Conservation (phyloP, 1,284 basidiomycete genomes). For the Wolfiporia cocos region DNA sequence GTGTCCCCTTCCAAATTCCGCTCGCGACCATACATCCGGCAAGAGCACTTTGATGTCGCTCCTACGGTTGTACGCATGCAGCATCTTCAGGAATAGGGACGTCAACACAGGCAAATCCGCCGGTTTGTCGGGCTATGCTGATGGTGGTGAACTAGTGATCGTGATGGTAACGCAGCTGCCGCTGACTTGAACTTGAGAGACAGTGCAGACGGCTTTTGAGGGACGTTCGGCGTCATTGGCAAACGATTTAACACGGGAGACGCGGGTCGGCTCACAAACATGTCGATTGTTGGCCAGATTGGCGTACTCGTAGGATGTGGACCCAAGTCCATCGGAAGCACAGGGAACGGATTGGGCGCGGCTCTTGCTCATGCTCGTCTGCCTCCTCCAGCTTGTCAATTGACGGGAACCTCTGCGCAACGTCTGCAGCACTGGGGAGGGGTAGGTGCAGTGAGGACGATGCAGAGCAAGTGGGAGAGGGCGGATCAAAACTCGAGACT, state of each 20-base stretch:
- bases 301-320: slow-evolving; percentile 69
- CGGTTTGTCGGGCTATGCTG: slow-evolving; percentile 31
- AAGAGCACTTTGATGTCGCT: slow-evolving; percentile 63
- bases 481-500: slow-evolving; percentile 61
- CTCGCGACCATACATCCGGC: slow-evolving; percentile 77
- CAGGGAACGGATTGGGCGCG: slow-evolving; percentile 40
- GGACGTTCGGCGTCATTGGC: slow-evolving; percentile 30
- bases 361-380: no score
- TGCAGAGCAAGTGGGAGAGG: slow-evolving; percentile 59
- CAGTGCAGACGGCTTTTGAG: slow-evolving; percentile 42
- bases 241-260: slow-evolving; percentile 38
- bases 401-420: slow-evolving; percentile 59
- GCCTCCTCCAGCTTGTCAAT: slow-evolving; percentile 69
- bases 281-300: slow-evolving; percentile 49
- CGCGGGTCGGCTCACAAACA: slow-evolving; percentile 55
- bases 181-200: slow-evolving; percentile 25
- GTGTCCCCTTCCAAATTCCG: slow-evolving; percentile 71
- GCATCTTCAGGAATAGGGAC: slow-evolving; percentile 52
- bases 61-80: slow-evolving; percentile 55
- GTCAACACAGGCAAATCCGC: slow-evolving; percentile 40
- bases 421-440: slow-evolving; percentile 41
- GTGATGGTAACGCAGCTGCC: slow-evolving; percentile 19
- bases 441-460: slow-evolving; percentile 32
- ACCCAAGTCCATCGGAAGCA: slow-evolving; percentile 47
- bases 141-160: slow-evolving; percentile 22